Conservation (phyloP, 768 basidiomycete species). For the Xanthoconium stramineum region DNA sequence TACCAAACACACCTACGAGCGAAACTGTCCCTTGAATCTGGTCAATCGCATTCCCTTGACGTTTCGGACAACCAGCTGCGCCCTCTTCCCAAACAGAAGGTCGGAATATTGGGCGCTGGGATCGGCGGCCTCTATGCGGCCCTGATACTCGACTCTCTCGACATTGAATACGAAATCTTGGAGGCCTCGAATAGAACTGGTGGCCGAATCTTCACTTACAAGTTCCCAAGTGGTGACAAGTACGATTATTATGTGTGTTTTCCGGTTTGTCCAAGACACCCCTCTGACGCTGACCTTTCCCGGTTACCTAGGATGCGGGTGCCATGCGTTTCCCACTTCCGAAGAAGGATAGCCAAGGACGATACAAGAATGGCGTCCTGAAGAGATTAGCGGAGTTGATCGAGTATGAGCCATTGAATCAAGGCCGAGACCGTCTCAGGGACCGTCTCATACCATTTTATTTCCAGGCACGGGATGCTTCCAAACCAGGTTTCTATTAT, state of each 20-base stretch:
- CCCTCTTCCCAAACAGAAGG: background rate
- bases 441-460: too few species aligned
- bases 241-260: conserved; percentile 38
- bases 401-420: conserved; percentile 21
- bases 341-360: conserved; percentile 8
- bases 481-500: too few species aligned
- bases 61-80: background rate
- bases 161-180: conserved; percentile 42
- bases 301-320: too few species aligned
- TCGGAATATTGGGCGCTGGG: conserved; percentile 23
- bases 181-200: conserved; percentile 41
- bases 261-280: background rate
- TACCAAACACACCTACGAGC: background rate
- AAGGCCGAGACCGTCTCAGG: background rate
- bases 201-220: conserved; percentile 41
- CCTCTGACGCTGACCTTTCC: background rate
- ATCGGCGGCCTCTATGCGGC: conserved; percentile 40
- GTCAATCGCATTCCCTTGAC: background rate
- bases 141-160: conserved; percentile 39
- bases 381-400: too few species aligned
- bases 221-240: conserved; percentile 28
- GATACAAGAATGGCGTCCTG: conserved; percentile 14
- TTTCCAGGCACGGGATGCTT: too few species aligned
- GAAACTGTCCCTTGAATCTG: background rate
- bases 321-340: conserved; percentile 21